Evolutionary conservation across 2,329 filamentous ascomycete species (phyloP).

Genomic region (Aspergillus niger): DNA sequence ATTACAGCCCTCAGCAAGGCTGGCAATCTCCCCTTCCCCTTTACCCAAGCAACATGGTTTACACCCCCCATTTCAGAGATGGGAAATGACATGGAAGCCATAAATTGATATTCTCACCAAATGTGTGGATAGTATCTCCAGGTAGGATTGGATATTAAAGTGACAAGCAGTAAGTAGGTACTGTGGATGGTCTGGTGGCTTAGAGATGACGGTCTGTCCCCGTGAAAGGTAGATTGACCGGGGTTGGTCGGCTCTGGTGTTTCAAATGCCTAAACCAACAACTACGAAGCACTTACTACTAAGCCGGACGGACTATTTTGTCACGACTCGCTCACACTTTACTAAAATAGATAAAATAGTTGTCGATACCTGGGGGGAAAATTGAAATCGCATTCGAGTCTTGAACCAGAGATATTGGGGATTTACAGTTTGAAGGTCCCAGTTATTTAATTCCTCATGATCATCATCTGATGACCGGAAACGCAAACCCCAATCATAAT

Average conservation of each 20-base stretch:
- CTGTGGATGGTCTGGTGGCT: neutral
- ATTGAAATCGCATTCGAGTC: neutral
- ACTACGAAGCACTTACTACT: neutral
- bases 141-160: too few relatives aligned
- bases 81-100: neutral
- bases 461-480: slow-evolving; percentile 1
- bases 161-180: too few relatives aligned
- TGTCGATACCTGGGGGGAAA: neutral
- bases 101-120: too few relatives aligned
- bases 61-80: neutral
- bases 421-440: neutral
- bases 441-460: neutral
- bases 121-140: too few relatives aligned
- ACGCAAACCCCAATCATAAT: neutral
- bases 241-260: neutral
- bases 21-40: neutral
- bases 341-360: too few relatives aligned
- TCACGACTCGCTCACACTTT: neutral
- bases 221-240: neutral
- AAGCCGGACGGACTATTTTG: neutral
- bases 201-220: neutral
- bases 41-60: slow-evolving; percentile 11
- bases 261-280: neutral
- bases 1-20: slow-evolving; percentile 14
- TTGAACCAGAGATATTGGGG: neutral